Conservation (phyloP, 352 stramenopile species). For the Phytophthora cryptogea region DNA sequence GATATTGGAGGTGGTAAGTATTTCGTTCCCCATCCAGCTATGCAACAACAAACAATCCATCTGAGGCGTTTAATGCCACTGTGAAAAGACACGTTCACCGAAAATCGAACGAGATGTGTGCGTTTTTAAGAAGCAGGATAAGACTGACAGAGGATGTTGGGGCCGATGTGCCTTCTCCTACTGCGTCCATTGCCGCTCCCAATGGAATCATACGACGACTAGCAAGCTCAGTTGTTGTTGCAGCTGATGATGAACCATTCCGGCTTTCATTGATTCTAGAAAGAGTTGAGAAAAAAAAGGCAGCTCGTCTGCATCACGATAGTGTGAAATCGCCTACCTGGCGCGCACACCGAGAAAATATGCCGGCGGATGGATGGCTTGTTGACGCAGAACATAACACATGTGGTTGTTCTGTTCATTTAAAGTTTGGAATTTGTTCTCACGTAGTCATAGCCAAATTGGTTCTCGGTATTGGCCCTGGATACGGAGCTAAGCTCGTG, state of each 20-base stretch:
- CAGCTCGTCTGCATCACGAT: not conserved
- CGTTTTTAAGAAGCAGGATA: constrained; percentile 10
- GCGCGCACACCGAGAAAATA: not conserved
- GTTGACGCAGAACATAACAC: not conserved
- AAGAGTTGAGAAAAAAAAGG: constrained; percentile 5
- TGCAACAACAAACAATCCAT: constrained; percentile 11
- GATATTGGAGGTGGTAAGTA: constrained; percentile 14
- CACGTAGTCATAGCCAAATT: constrained; percentile 4
- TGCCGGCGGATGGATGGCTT: not conserved
- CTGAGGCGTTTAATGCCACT: constrained; percentile 8
- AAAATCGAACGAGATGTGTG: constrained; percentile 8
- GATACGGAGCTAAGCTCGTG: constrained; percentile 7
- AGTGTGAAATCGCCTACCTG: constrained; percentile 10
- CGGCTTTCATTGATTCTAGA: not conserved
- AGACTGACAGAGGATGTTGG: constrained; percentile 3
- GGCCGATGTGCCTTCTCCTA: not conserved
- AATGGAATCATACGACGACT: constrained; percentile 1
- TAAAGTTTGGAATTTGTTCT: constrained; percentile 11
- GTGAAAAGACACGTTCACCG: constrained; percentile 8
- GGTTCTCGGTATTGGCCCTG: constrained; percentile 1
- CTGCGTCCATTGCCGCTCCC: constrained; percentile 1
- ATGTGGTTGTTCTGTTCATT: constrained; percentile 1
- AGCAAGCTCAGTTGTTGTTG: not conserved
- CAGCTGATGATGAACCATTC: not conserved
- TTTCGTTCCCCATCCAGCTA: constrained; percentile 9